Percentiles rank a stretch among this genome's conserved stretches.
Conservation (phyloP, 2,329 filamentous ascomycete genomes). For the Cryoendolithus antarcticus region DNA sequence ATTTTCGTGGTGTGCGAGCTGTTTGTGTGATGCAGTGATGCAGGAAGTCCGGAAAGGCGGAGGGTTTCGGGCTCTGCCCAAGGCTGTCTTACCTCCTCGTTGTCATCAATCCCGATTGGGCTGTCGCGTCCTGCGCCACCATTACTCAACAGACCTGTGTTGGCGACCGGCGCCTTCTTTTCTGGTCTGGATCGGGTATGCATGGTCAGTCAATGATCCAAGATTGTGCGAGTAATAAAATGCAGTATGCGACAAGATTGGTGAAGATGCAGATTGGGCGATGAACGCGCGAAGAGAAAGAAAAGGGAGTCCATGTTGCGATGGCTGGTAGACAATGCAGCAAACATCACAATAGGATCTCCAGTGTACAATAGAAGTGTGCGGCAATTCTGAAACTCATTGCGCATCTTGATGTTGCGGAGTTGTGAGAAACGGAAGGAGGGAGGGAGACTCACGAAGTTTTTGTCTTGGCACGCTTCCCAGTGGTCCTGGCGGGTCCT, state of each 20-base stretch:
- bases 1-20: conserved; percentile 7
- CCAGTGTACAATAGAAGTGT: conserved; percentile 4
- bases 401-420: conserved; percentile 3
- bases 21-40: conserved; percentile 10
- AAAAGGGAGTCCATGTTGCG: conserved; percentile 1
- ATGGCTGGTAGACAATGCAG: conserved; percentile 10
- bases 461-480: conserved; percentile 28
- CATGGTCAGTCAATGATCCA: conserved; percentile 14
- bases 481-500: conserved; percentile 13
- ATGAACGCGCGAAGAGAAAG: no score
- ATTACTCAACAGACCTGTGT: conserved; percentile 54
- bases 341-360: conserved; percentile 9
- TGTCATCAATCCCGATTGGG: conserved; percentile 48
- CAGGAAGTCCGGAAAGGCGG: conserved; percentile 11
- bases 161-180: conserved; percentile 60
- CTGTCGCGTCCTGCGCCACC: conserved; percentile 50
- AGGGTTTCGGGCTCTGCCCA: conserved; percentile 9
- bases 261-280: no score
- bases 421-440: conserved; percentile 3
- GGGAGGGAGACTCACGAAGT: conserved; percentile 23
- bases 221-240: not conserved
- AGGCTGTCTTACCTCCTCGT: conserved; percentile 40
- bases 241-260: no score
- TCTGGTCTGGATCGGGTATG: conserved; percentile 45
- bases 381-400: not conserved